Percentiles rank a stretch among this genome's conserved stretches.
phyloP scores from a whole-genome alignment of 116 monocot genomes.

The Papilionanthe hybrid region DNA sequence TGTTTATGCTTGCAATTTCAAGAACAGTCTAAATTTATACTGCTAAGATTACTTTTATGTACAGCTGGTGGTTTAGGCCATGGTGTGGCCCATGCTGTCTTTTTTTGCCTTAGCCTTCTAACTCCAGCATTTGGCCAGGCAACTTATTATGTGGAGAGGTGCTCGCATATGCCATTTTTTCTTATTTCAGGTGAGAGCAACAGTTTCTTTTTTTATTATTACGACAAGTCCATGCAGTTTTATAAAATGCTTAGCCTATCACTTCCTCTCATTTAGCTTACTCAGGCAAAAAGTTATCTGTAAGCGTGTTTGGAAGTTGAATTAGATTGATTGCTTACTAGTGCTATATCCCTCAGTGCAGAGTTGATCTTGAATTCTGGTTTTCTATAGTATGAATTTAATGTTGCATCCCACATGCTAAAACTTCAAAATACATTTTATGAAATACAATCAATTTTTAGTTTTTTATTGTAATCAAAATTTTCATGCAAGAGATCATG shows the following conservation, averaged over 20 bases:
- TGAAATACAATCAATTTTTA: too few species aligned
- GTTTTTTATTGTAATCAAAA: too few species aligned
- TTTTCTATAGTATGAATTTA: too few species aligned
- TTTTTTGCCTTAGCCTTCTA: conserved; percentile 94
- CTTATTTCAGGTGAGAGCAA: conserved; percentile 72
- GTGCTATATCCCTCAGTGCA: too few species aligned
- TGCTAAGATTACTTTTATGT: conserved; percentile 20
- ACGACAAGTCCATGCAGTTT: background rate
- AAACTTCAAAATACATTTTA: too few species aligned
- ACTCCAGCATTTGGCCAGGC: conserved; percentile 97
- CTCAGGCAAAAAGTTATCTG: background rate
- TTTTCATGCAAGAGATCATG: too few species aligned
- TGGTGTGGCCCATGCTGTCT: conserved; percentile 95
- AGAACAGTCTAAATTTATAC: background rate
- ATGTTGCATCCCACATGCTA: too few species aligned
- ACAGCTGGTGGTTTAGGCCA: conserved; percentile 99
- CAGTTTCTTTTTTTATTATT: background rate
- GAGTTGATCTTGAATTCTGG: too few species aligned
- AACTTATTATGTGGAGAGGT: conserved; percentile 78
- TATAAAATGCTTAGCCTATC: background rate
- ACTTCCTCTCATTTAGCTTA: background rate
- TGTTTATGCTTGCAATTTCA: conserved; percentile 1
- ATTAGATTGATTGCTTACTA: too few species aligned
- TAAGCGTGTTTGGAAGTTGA: background rate
- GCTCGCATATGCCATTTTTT: conserved; percentile 79